Base-by-base conservation (phyloP, 176 grass and related monocot species). In the Cenchrus fungigraminus region DNA sequence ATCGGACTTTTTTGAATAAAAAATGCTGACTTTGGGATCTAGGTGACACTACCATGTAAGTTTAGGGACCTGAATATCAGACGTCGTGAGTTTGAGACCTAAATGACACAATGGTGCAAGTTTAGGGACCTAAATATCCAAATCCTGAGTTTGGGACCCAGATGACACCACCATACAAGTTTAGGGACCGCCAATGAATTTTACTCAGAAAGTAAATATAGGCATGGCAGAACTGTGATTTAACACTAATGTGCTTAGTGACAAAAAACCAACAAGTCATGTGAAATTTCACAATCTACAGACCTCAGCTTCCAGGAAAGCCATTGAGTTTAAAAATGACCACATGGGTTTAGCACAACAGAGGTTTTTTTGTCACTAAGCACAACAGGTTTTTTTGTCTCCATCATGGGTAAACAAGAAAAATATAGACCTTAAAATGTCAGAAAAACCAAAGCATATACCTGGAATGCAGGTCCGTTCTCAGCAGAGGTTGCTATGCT, bases 381-480 rank as follows among this genome's bases (percentile, higher is more conserved):
- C 31, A 32, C 31, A 32, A 32, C 31, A 32, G 31, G 31, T 32
- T 32, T 32, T 32, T 32, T 32, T 32, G 31, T 32, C 31, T 32
- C 31, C 31, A 32, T 32, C 31, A 32, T 32, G 31, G 31, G 31
- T 32, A 32, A 86, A 43, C 62, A 86, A 79, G 61, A 70, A 86
- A 83, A 34, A 34, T 3, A 19, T 2, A 74, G 32, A 52, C 14
- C 25, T 64, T 22, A 40, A 29, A 85, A 84, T 78, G 16, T 20
- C 46, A 74, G 64, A 51, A 71, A 60, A 82, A 46, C 64, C 9
- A 22, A 56, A 87, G 67, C 53, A 58, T 64, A 75, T 96, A 99
- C 97, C 89, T 99, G 94, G 82, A 99, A 99, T 73, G 97, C 92
- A 74, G 92, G 97, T 46, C 97, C 97, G 86, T 89, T 92, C 79